Evolutionary conservation across 129 eudicot genomes (phyloP).

Genomic region (Tagetes patula): DNA sequence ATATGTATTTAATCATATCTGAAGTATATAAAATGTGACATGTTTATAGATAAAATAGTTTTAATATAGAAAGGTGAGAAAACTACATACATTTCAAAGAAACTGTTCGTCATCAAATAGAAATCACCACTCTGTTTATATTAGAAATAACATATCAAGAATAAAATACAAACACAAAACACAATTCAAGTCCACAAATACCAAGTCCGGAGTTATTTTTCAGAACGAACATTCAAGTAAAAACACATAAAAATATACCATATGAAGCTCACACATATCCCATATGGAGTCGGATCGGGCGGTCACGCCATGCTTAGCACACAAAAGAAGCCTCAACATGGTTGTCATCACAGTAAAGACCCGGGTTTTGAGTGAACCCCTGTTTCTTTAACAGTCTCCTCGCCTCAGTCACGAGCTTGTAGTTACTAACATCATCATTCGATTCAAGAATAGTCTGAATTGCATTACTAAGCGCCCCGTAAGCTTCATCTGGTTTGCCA

Average conservation of each 20-base stretch:
- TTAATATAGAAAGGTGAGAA: too few species aligned
- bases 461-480: conserved; percentile 94
- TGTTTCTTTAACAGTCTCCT: conserved; percentile 77
- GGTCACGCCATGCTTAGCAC: conserved; percentile 32
- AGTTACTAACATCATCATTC: conserved; percentile 46
- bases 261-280: conserved; percentile 11
- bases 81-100: not conserved
- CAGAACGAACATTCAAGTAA: conserved; percentile 23
- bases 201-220: conserved; percentile 9
- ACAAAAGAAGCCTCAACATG: conserved; percentile 56
- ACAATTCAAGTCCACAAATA: conserved; percentile 27
- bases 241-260: conserved; percentile 3
- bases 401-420: conserved; percentile 61
- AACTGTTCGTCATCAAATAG: conserved; percentile 10
- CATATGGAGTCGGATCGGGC: not conserved
- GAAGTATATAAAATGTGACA: not conserved
- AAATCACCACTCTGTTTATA: conserved; percentile 12
- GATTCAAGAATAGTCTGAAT: conserved; percentile 70
- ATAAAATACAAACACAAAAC: conserved; percentile 10
- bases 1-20: too few species aligned
- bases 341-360: conserved; percentile 75
- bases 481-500: conserved; percentile 67
- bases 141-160: not conserved
- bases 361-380: conserved; percentile 87
- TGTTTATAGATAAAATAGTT: not conserved